Percentiles rank a stretch among this genome's conserved stretches.
Evolutionary conservation across 495 filamentous ascomycete species (phyloP).

Genomic region (Aspergillus avenaceus): DNA sequence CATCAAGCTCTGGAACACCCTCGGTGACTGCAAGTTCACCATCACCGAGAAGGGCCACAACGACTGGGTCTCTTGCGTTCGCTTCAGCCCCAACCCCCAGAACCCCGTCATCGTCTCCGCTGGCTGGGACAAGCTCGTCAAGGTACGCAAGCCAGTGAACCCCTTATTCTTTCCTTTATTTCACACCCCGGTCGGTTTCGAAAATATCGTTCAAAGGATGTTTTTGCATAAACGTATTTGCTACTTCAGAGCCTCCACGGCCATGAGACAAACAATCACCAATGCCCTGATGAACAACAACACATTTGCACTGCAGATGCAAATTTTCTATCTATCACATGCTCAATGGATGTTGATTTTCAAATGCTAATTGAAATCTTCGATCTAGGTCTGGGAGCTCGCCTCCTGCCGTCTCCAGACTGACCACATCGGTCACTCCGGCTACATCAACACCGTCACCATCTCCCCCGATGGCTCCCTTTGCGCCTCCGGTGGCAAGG

Average conservation of each 20-base stretch:
- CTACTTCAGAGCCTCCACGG: conserved; percentile 99
- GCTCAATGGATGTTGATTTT: too few species aligned
- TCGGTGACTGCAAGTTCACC: conserved; percentile 99
- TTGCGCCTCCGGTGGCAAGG: conserved; percentile 98
- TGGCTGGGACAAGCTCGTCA: conserved; percentile 99
- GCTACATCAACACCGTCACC: conserved; percentile 99
- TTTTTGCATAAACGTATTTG: conserved; percentile 97
- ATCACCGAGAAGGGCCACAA: conserved; percentile 99
- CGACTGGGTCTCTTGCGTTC: conserved; percentile 99
- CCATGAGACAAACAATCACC: conserved; percentile 98
- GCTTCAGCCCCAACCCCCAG: conserved; percentile 99
- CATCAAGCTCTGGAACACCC: conserved; percentile 99
- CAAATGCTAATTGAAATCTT: conserved; percentile 27
- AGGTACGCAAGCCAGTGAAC: conserved; percentile 63
- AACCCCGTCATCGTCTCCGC: conserved; percentile 99
- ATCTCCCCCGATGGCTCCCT: conserved; percentile 99
- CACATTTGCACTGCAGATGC: too few species aligned
- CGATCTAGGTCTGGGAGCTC: conserved; percentile 91
- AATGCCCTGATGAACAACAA: conserved; percentile 69
- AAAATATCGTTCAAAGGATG: conserved; percentile 86
- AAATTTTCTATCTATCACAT: conserved; percentile 7
- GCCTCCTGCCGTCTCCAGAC: conserved; percentile 98
- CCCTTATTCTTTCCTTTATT: conserved; percentile 8
- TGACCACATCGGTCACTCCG: conserved; percentile 99
- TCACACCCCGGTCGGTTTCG: too few species aligned